Evolutionary conservation across 2,329 filamentous ascomycete genomes (phyloP), one percentile per base, ranked within the genome.

Genomic region (Colletotrichum godetiae): DNA sequence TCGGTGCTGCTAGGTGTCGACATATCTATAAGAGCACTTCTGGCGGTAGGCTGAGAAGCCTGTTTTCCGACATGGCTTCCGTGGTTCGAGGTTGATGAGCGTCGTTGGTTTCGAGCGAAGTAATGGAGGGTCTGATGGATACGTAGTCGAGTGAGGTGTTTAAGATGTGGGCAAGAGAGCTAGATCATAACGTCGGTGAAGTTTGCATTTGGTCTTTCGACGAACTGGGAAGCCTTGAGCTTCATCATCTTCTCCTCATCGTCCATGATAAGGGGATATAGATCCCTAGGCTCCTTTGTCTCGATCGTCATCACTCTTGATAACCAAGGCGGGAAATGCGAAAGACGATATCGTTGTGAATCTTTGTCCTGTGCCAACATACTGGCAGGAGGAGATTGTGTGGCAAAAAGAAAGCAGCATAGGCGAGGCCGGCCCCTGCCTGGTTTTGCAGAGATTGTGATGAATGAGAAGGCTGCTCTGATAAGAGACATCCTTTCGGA

Each of bases 11-110:
- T 11, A 69, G 37, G 19, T 58, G 35, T 33, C 52, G 49, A 53
- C 59, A 69, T 13, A 69, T 63, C 29, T 69, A 59, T 2, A 57
- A 10, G 5, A 69, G 67, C 10, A 69, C 29, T 42, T 69, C 67
- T 1, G 67, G 22, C 8, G 59, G 60, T 4, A 63, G 12, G 6
- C 5, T 15, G 22, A 52, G 57, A 6, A 55, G 22, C 7, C 29
- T 11, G 15, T 2, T 2, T 13, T 3, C 29, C n/a, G 42, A 19
- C 56, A 42, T 67, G 8, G 8, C 31, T 65, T n/a, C 19, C 7
- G 5, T n/a, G 8, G 13, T 27, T 19, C 5, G 13, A 3, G 13
- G 31, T 13, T 31, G 15, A 27, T 31, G 15, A 33, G 7, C 3
- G 29, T 19, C 4, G 15, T 11, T 31, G 55, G 27, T 57, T 57